Evolutionary conservation across 2,329 filamentous ascomycete species (phyloP), one percentile per base, ranked within the genome.

Genomic region (Corniculantispora saksenae): DNA sequence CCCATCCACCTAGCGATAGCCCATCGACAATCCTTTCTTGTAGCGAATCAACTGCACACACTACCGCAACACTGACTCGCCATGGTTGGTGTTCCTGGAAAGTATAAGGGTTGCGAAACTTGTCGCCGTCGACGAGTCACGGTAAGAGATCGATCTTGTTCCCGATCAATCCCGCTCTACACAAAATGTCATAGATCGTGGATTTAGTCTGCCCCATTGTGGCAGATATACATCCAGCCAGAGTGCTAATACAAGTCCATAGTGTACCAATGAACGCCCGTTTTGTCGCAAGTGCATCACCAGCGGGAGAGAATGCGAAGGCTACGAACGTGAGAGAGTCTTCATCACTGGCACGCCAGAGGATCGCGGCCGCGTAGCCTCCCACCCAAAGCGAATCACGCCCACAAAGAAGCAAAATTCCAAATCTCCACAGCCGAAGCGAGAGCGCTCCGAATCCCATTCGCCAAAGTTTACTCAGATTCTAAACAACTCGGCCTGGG

Each of bases 51-150:
- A 51, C n/a, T 61, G 48, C 48, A 67, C 58, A 32, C 45, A 51
- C 43, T 17, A 59, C 43, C 47, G 47, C 58, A 50, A 51, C 47
- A 25, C 59, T 60, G 40, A 67, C 50, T 67, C 72, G 79, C 64
- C 43, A 87, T 88, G 86, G 86, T 88, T 68, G 86, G 86, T 61
- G 86, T 89, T 65, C 82, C 85, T 45, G 86, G 86, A 60, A 88
- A 88, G 74, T 89, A 85, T 73, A 88, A 88, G 74, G 86, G 86
- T 45, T 89, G 86, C 75, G 86, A 87, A 74, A 88, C 86, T 29
- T 89, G 86, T 72, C 79, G 86, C 57, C 77, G 80, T 32, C 78
- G 86, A 60, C 81, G 87, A 73, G 86, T 88, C 67, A 87, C 86
- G 73, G 86, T 86, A 77, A 68, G 81, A 55, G 51, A 56, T 61